Evolutionary conservation across 345 rosid species (phyloP), one percentile per base, ranked within the genome.

Genomic region (Citrus maxima): DNA sequence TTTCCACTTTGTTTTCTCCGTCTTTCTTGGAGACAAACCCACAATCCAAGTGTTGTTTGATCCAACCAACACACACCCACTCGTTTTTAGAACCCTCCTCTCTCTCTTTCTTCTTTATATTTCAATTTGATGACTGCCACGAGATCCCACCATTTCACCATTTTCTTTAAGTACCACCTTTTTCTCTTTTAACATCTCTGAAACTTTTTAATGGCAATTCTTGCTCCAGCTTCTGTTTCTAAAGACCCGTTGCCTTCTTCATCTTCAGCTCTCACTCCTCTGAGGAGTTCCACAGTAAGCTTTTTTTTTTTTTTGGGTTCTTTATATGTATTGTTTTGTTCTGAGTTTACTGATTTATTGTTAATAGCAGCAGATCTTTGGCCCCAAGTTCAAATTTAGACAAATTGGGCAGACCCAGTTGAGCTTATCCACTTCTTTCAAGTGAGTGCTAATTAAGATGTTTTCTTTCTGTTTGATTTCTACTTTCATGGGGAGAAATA

Each of bases 1-100:
- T 27, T 28, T 74, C 49, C 71, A 71, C 89, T 69, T 86, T 75
- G 93, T 73, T 83, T 84, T 86, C 90, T 89, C 93, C 93, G 90
- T 84, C 89, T 82, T 88, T 89, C 83, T 88, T 85, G 90, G 90
- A 87, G 86, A 68, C 63, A 70, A 13, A 49, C 72, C 22, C 58
- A 54, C 22, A 54, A 54, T 54, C 21, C 84, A 80, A 64, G 61
- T 77, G 81, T 70, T 69, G 73, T 61, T 83, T 60, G 85, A 80
- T 85, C 80, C 70, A 49, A 24, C 77, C 46, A 76, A 55, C 54
- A 22, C 71, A 28, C n/a, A 14, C 18, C 72, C 38, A 24, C 54
- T 10, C 9, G 16, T 42, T 22, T 27, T 18, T 61, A 1, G 21
- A 12, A 46, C 51, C 14, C 51, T 10, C 51, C 13, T 3, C 51